These are phyloP conservation scores for Alternaria ventricosa DNA, from an alignment of 2,329 filamentous ascomycete genomes.

Conservation along the genomic window DNA sequence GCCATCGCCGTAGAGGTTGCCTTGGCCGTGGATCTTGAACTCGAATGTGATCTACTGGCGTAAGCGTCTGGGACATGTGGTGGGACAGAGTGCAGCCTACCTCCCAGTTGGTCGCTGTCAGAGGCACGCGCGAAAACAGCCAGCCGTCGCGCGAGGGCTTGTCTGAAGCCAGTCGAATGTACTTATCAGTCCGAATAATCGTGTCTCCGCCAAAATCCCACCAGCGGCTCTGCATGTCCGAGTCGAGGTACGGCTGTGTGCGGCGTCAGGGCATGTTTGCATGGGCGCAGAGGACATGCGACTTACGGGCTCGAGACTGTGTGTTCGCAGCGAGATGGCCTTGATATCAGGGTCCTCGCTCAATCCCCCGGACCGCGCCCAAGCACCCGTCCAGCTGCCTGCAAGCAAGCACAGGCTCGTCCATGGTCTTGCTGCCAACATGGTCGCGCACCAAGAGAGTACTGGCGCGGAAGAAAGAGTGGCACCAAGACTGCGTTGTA, in stretches of 20 bases:
- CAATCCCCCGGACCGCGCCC: slow-evolving; percentile 37
- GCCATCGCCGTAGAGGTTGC: slow-evolving; percentile 92
- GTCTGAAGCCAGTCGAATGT: slow-evolving; percentile 91
- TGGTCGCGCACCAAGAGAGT: slow-evolving; percentile 25
- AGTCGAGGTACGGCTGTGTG: slow-evolving; percentile 88
- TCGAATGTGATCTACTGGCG: slow-evolving; percentile 78
- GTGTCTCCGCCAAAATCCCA: slow-evolving; percentile 98
- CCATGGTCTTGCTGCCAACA: slow-evolving; percentile 46
- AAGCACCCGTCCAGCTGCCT: slow-evolving; percentile 40
- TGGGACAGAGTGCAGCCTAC: slow-evolving; percentile 43
- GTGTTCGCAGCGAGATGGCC: slow-evolving; percentile 80
- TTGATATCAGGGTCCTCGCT: slow-evolving; percentile 60
- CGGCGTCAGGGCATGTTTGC: slow-evolving; percentile 17
- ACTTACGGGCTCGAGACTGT: slow-evolving; percentile 80
- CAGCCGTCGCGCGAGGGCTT: slow-evolving; percentile 89
- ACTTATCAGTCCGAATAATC: slow-evolving; percentile 77
- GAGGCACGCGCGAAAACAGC: slow-evolving; percentile 90
- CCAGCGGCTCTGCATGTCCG: slow-evolving; percentile 97
- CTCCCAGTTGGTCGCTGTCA: slow-evolving; percentile 99
- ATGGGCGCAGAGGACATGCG: slow-evolving; percentile 7
- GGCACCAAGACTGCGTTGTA: slow-evolving; percentile 33
- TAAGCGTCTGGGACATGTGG: slow-evolving; percentile 24
- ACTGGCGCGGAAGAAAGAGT: slow-evolving; percentile 32
- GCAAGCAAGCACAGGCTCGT: slow-evolving; percentile 48
- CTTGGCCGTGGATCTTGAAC: slow-evolving; percentile 89